Conservation (phyloP, 2,329 filamentous ascomycete genomes). For the Venturia oleaginea region DNA sequence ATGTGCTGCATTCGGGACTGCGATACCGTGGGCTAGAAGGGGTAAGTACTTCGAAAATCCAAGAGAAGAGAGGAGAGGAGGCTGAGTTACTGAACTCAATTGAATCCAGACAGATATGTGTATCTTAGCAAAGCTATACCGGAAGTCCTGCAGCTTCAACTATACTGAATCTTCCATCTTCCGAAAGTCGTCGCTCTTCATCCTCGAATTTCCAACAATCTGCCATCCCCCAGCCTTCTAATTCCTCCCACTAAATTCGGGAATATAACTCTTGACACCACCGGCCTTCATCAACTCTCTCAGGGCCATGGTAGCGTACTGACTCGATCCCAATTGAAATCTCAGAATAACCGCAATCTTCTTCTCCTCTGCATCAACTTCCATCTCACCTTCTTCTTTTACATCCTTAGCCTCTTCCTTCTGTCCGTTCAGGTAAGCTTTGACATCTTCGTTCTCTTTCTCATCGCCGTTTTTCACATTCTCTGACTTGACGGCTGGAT, state of each 20-base stretch:
- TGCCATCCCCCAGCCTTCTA: neutral
- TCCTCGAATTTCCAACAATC: too few species aligned
- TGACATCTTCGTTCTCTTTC: slow-evolving; percentile 19
- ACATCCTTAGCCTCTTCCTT: slow-evolving; percentile 16
- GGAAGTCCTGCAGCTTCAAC: too few species aligned
- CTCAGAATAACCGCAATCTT: slow-evolving; percentile 63
- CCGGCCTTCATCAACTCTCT: slow-evolving; percentile 66
- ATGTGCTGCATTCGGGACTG: too few species aligned
- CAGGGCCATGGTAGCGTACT: slow-evolving; percentile 78
- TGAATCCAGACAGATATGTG: too few species aligned
- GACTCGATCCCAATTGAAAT: slow-evolving; percentile 67
- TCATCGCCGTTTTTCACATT: slow-evolving; percentile 13
- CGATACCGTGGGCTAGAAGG: too few species aligned
- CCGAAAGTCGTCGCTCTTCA: too few species aligned
- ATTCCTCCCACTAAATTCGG: slow-evolving; percentile 6
- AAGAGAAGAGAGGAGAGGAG: too few species aligned
- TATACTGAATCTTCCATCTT: too few species aligned
- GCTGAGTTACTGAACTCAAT: too few species aligned
- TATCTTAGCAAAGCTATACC: too few species aligned
- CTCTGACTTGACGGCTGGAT: neutral
- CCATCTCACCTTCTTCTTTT: slow-evolving; percentile 11
- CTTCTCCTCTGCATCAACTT: slow-evolving; percentile 20
- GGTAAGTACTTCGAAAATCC: too few species aligned
- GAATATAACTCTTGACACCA: slow-evolving; percentile 33
- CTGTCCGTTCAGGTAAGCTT: slow-evolving; percentile 17